These are phyloP conservation scores for Pharus latifolius DNA, from an alignment of 176 grass and related monocot genomes.

Conservation along the genomic window DNA sequence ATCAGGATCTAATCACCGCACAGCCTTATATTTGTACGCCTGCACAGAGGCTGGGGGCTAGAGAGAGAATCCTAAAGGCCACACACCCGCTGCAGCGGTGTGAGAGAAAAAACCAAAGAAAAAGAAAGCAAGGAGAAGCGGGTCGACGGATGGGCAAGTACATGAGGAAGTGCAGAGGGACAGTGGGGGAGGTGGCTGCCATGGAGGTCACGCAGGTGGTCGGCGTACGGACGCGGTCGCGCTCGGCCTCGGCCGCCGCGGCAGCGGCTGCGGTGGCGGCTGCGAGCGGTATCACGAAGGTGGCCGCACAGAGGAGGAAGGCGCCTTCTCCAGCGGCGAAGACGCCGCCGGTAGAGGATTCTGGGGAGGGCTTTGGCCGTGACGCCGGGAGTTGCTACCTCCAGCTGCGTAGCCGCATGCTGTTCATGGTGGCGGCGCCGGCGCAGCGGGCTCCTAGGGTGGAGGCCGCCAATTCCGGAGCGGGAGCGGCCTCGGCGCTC, in stretches of 20 bases:
- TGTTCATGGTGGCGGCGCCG: conserved; percentile 39
- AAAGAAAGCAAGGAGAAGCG: conserved; percentile 18
- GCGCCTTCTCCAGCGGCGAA: not conserved
- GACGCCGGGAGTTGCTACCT: conserved; percentile 37
- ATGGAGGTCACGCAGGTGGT: conserved; percentile 65
- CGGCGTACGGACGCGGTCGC: conserved; percentile 57
- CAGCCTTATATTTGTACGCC: conserved; percentile 24
- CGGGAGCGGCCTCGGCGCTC: not conserved
- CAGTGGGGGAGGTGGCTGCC: conserved; percentile 33
- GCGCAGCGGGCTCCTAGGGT: not conserved
- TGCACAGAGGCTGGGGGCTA: not conserved
- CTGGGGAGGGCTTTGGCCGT: not conserved
- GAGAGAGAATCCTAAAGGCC: conserved; percentile 13
- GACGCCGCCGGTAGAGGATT: not conserved
- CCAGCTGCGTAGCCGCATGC: conserved; percentile 59
- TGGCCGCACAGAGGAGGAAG: conserved; percentile 10
- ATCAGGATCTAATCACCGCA: conserved; percentile 6
- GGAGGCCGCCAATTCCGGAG: not conserved
- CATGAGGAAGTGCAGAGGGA: conserved; percentile 59
- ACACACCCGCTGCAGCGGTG: not conserved
- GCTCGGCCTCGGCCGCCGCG: conserved; percentile 23
- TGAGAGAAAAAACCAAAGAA: not conserved
- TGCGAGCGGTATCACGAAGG: not conserved
- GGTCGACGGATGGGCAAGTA: conserved; percentile 52
- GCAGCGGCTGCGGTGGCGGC: not conserved